Percentiles rank a stretch among this genome's conserved stretches.
These are phyloP conservation scores for Colletotrichum orchidophilum DNA, from an alignment of 2,329 filamentous ascomycete genomes.

Conservation along the genomic window DNA sequence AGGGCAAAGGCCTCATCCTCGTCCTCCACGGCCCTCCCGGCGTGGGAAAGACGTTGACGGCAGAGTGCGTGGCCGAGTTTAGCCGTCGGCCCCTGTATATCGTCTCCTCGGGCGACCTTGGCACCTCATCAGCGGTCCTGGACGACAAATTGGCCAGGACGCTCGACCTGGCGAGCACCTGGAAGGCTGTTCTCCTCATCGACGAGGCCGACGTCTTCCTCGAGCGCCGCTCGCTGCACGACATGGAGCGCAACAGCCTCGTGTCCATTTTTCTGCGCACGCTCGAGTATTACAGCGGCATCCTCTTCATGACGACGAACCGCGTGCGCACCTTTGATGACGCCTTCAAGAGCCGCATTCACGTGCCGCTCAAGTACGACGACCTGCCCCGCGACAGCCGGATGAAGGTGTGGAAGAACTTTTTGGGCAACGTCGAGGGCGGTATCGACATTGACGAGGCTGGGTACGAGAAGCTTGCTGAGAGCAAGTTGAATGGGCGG, in stretches of 20 bases:
- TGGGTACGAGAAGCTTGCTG: slow-evolving; percentile 67
- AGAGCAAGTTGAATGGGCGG: slow-evolving; percentile 69
- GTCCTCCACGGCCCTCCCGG: slow-evolving; percentile 58
- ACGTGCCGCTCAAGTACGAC: slow-evolving; percentile 85
- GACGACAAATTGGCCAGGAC: slow-evolving; percentile 80
- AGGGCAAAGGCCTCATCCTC: slow-evolving; percentile 54
- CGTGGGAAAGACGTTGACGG: slow-evolving; percentile 61
- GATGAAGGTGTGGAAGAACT: slow-evolving; percentile 43
- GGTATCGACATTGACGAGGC: slow-evolving; percentile 51
- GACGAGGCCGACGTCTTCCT: slow-evolving; percentile 90
- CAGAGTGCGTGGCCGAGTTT: slow-evolving; percentile 60
- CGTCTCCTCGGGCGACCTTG: slow-evolving; percentile 74
- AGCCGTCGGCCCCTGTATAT: slow-evolving; percentile 59
- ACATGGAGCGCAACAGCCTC: slow-evolving; percentile 85
- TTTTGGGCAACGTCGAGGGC: slow-evolving; percentile 13
- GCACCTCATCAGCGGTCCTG: slow-evolving; percentile 70
- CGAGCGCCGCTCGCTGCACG: slow-evolving; percentile 82
- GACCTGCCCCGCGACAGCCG: slow-evolving; percentile 77
- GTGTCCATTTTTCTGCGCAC: slow-evolving; percentile 72
- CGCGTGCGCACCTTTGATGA: slow-evolving; percentile 80
- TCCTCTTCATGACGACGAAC: slow-evolving; percentile 62
- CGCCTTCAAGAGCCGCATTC: slow-evolving; percentile 88
- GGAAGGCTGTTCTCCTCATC: slow-evolving; percentile 85
- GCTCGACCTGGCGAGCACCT: slow-evolving; percentile 82
- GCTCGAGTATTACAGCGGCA: slow-evolving; percentile 60